Evolutionary conservation across 805 yeast species (phyloP).

Genomic region (Yarrowia sp.): DNA sequence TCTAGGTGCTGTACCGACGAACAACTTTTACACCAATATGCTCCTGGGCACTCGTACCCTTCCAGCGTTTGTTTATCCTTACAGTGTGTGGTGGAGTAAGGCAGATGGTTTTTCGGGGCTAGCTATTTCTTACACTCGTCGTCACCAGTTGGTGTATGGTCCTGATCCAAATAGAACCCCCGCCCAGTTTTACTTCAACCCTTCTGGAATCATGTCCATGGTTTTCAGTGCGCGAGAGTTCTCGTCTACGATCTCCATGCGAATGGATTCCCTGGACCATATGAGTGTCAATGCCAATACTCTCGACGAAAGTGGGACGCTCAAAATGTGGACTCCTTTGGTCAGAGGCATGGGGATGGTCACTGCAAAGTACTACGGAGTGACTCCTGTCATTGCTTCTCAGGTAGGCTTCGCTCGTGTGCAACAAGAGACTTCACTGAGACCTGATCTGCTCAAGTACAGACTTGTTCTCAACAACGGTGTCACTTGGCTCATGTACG

Average conservation of each 20-base stretch:
- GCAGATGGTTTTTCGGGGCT: conserved; percentile 61
- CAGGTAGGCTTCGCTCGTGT: conserved; percentile 69
- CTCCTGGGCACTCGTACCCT: conserved; percentile 68
- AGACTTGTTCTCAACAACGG: conserved; percentile 61
- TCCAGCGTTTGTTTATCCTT: conserved; percentile 84
- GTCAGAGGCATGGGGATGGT: conserved; percentile 69
- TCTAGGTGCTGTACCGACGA: conserved; percentile 53
- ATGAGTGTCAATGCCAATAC: conserved; percentile 42
- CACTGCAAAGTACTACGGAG: conserved; percentile 55
- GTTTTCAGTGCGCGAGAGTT: conserved; percentile 63
- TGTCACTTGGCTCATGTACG: conserved; percentile 72
- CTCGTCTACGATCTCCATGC: conserved; percentile 53
- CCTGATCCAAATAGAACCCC: conserved; percentile 57
- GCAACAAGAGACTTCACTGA: conserved; percentile 51
- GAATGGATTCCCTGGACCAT: conserved; percentile 45
- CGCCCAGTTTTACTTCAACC: conserved; percentile 60
- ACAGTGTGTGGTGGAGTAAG: conserved; percentile 70
- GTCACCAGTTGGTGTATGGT: conserved; percentile 70
- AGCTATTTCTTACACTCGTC: conserved; percentile 68
- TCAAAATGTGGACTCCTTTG: conserved; percentile 51
- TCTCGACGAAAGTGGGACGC: conserved; percentile 38
- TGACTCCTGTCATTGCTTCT: conserved; percentile 53
- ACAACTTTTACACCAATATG: conserved; percentile 79
- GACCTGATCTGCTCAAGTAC: conserved; percentile 60
- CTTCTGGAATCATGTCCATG: conserved; percentile 61